Conservation (phyloP, 306 rosid species). For the Dalbergia oliveri region DNA sequence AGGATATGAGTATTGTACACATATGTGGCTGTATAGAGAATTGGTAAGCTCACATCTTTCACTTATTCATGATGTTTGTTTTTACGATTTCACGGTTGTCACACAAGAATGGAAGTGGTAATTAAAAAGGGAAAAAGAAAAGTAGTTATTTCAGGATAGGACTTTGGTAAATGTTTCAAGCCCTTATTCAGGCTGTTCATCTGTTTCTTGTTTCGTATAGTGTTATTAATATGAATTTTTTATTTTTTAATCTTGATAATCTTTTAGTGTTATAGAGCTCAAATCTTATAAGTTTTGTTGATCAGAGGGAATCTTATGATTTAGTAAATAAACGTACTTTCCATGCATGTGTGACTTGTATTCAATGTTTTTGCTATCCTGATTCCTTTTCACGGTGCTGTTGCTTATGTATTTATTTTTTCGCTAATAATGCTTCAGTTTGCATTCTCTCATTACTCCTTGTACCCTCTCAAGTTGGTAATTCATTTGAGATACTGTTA, state of each 20-base stretch:
- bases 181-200: too few relatives aligned
- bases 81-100: neutral
- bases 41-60: neutral
- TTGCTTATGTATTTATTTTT: neutral
- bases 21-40: neutral
- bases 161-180: too few relatives aligned
- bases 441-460: neutral
- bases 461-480: neutral
- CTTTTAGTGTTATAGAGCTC: neutral
- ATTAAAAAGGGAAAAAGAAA: neutral
- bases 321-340: neutral
- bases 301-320: neutral
- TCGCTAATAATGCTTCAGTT: neutral
- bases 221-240: too few relatives aligned
- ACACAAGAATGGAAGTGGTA: neutral
- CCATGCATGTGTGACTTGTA: neutral
- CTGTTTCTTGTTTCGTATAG: too few relatives aligned
- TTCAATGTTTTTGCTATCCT: neutral
- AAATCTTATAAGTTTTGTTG: neutral
- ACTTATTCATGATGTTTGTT: too few relatives aligned
- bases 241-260: neutral
- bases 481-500: slow-evolving; percentile 2
- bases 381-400: neutral
- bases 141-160: too few relatives aligned
- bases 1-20: neutral